Evolutionary conservation across 2,329 filamentous ascomycete genomes (phyloP).

Genomic region (Fusarium udum): DNA sequence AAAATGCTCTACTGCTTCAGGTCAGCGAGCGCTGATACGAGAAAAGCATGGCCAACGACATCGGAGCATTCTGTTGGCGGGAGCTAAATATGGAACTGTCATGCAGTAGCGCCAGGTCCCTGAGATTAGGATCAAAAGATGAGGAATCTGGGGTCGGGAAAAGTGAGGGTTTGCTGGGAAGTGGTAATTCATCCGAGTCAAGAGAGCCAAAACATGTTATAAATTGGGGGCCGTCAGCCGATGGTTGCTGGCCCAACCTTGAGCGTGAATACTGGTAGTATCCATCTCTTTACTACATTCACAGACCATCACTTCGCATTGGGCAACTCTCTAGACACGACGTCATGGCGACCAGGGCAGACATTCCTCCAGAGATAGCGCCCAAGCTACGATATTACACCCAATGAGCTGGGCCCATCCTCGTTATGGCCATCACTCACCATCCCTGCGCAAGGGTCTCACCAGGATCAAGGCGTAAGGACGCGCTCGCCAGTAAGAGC

Average conservation of each 20-base stretch:
- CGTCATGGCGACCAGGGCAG: slow-evolving; percentile 27
- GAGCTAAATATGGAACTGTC: slow-evolving; percentile 37
- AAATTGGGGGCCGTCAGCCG: background rate
- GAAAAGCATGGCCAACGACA: background rate
- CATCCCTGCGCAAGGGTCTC: slow-evolving; percentile 25
- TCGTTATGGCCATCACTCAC: background rate
- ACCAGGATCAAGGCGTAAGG: slow-evolving; percentile 8
- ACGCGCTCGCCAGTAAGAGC: slow-evolving; percentile 9
- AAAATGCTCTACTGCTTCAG: background rate
- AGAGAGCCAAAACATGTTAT: background rate
- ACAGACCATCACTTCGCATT: slow-evolving; percentile 5
- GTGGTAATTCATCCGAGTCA: background rate
- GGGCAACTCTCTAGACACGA: slow-evolving; percentile 10
- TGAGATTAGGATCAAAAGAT: slow-evolving; percentile 9
- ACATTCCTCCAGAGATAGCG: slow-evolving; percentile 9
- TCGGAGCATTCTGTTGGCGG: slow-evolving; percentile 27
- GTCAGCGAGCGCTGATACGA: slow-evolving; percentile 5
- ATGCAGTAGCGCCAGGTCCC: slow-evolving; percentile 33
- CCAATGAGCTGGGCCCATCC: slow-evolving; percentile 35
- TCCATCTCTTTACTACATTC: background rate
- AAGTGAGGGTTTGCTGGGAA: background rate
- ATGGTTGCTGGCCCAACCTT: background rate
- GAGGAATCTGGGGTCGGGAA: slow-evolving; percentile 17
- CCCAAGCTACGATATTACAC: slow-evolving; percentile 1
- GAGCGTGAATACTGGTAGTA: background rate